phyloP scores from a whole-genome alignment of 768 basidiomycete species.

The Jaapia argillacea region DNA sequence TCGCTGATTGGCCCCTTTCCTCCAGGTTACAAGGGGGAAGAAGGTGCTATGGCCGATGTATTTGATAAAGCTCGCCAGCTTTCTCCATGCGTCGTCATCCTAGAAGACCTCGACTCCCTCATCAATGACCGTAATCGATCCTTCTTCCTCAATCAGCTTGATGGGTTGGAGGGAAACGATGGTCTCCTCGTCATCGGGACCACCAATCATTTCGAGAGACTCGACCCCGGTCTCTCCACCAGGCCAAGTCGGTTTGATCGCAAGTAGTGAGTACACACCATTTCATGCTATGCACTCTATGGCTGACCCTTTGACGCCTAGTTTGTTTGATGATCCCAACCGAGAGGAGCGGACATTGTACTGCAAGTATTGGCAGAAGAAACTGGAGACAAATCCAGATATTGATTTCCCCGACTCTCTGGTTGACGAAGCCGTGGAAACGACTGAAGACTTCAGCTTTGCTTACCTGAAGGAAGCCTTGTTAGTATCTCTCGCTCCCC shows the following conservation, averaged over 20 bases:
- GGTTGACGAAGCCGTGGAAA: slow-evolving; percentile 44
- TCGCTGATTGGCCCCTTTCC: background rate
- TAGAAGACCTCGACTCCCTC: slow-evolving; percentile 70
- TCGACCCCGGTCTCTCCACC: slow-evolving; percentile 68
- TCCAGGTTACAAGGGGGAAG: slow-evolving; percentile 50
- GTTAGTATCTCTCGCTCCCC: slow-evolving; percentile 33
- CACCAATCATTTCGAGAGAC: slow-evolving; percentile 76
- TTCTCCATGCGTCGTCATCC: slow-evolving; percentile 53
- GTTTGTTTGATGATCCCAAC: slow-evolving; percentile 66
- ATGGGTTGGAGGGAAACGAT: slow-evolving; percentile 72
- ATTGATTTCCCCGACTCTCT: slow-evolving; percentile 62
- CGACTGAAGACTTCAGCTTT: slow-evolving; percentile 68
- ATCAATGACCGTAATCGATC: slow-evolving; percentile 73
- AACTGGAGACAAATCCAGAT: slow-evolving; percentile 50
- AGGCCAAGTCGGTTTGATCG: slow-evolving; percentile 82
- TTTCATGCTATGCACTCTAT: background rate
- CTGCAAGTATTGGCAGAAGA: slow-evolving; percentile 71
- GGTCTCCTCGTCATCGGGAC: slow-evolving; percentile 71
- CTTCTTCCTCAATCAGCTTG: slow-evolving; percentile 83
- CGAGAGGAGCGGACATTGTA: slow-evolving; percentile 56
- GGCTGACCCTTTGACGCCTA: slow-evolving; percentile 14
- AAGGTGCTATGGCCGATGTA: slow-evolving; percentile 52
- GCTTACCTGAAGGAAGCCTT: slow-evolving; percentile 88
- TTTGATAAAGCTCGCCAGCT: slow-evolving; percentile 67
- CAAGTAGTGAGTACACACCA: slow-evolving; percentile 52